A percentile compares a stretch with the other conserved stretches of the same genome.
Evolutionary conservation across 768 basidiomycete genomes (phyloP).

Genomic region (Omphalotus guepiniiformis): DNA sequence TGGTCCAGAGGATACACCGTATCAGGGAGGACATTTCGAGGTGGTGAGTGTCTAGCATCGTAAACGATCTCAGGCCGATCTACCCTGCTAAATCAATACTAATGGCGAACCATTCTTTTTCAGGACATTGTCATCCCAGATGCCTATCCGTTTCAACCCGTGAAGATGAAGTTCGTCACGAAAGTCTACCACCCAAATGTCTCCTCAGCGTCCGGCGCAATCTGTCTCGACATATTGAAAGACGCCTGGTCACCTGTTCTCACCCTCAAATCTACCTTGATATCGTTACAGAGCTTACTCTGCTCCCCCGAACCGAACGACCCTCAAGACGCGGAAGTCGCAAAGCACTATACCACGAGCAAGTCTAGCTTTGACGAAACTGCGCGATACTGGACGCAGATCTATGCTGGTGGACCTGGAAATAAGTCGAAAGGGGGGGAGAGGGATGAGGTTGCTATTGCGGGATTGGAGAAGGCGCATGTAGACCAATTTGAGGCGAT

Average conservation of each 20-base stretch:
- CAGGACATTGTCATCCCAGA: constrained; percentile 94
- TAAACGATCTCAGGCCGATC: constrained; percentile 8
- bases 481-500: constrained; percentile 81
- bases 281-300: constrained; percentile 89
- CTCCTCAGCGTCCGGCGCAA: constrained; percentile 90
- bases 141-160: constrained; percentile 87
- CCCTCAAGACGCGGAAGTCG: constrained; percentile 97
- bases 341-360: constrained; percentile 93
- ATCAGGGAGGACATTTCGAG: constrained; percentile 87
- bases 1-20: constrained; percentile 91
- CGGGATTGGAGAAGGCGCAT: constrained; percentile 78
- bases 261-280: constrained; percentile 93
- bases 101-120: not conserved
- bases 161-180: constrained; percentile 98
- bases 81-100: constrained; percentile 4
- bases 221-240: constrained; percentile 84
- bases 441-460: constrained; percentile 61
- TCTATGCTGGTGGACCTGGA: constrained; percentile 78
- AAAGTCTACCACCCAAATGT: constrained; percentile 97
- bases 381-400: constrained; percentile 90
- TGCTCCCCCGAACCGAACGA: constrained; percentile 95
- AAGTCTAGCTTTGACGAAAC: constrained; percentile 87
- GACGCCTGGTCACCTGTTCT: constrained; percentile 96
- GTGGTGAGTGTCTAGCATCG: constrained; percentile 55
- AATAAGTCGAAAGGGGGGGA: constrained; percentile 41